Base-by-base conservation (phyloP, 2,329 filamentous ascomycete genomes). In the Penicillium sp. region DNA sequence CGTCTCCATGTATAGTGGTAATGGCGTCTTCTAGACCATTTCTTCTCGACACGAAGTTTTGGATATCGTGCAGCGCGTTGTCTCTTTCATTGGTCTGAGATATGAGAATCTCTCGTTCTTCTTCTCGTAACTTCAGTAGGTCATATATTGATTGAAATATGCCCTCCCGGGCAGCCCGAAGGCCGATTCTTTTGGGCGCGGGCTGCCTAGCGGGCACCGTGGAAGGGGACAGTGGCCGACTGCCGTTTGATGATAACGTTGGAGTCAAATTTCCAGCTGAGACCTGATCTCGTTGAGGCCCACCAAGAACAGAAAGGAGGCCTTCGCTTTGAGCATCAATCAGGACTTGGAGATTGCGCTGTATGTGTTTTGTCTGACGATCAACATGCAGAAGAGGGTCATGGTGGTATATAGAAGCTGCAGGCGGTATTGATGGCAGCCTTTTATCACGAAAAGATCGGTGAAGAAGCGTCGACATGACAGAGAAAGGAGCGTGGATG, bases 241-340 rank as follows among this genome's bases (percentile, higher is more conserved):
- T 43, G 50, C 58, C 57, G 37, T 62, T 61, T 11, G 67, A 78
- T 8, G 44, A 19, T 7, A 58, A 61, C 53, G 5, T 63, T 22
- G 70, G 66, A 9, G 69, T 74, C 48, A 66, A 66, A 59, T 78
- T 83, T 38, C 77, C 77, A 33, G 76, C 79, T 1, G 81, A 82
- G 1, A 50, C 56, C 55, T 80, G 78, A 58, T 82, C 77, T 30
- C 59, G 47, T 6, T 67, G 64, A 26, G 73, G 68, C 12, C 69
- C 71, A 12, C 72, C 70, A 4, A 83, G 68, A 4, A 79, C 80
- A 44, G 78, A 76, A 38, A 80, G 73, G 30, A 87, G 73, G 17
- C 80, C 82, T 61, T 84, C 82, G 31, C 82, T 81, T 67, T 87
- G 84, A 10, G 82, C 82, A 69, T 87, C 84, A 22, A 87, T 79